Base-by-base conservation (phyloP, 2,329 filamentous ascomycete species). In the Paecilomyces niveus region DNA sequence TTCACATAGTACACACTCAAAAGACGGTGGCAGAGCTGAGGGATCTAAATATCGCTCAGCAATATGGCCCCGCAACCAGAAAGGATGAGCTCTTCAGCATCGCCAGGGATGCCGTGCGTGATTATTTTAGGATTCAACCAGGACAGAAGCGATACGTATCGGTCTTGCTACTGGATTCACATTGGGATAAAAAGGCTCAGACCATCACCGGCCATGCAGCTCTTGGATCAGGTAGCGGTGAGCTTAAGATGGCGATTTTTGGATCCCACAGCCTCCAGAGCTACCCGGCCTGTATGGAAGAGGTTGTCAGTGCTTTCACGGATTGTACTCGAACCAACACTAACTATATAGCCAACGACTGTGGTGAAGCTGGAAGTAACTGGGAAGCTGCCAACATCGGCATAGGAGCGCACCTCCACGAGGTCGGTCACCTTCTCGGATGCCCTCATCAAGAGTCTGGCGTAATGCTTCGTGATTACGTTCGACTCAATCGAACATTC, bases 301-400 rank as follows among this genome's bases (percentile, higher is more conserved):
- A 97, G 68, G 88, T 97, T 0, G 89, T 91, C 3, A 86, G 91
- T 21, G 89, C 92, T 5, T 96, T 97, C 67, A 88, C 85, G 15
- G 92, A 97, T 73, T 96, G 92, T 73, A 96, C 92, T 2, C 85
- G 88, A 32, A 97, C 92, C 0, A 90, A 97, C 70, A 89, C 87
- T 9, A 83, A 85, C 45, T 83, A 84, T 65, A 86, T 96, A 39
- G 89, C 89, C 15, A 96, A 97, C 67, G 90, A 96, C 70, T 90
- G 86, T 72, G 89, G 89, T 65, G 90, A 96, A 64, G 88, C 87
- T 6, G 92, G 92, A 24, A 96, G 90, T 70, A 94, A 87, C 53
- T 97, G 93, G 93, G 93, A 97, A 72, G 87, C 92, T n/a, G 92
- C 90, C 26, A 96, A 93, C 66, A 89, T 96, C 61, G 92, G 92